Conservation (phyloP, 176 grass and related monocot genomes). For the Oryza glumipatula region DNA sequence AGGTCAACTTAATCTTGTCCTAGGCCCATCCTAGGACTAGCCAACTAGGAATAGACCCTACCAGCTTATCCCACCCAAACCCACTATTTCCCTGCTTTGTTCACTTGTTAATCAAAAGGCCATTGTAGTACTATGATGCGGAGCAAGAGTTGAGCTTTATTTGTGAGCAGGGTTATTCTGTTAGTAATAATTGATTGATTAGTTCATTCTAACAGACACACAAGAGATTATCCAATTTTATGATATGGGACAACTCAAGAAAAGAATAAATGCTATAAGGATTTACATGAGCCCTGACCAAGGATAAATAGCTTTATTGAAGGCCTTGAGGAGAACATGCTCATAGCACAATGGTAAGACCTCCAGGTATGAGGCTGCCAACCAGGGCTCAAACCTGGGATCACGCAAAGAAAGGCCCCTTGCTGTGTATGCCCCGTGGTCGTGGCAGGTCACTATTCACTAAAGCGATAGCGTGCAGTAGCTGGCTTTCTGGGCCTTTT, state of each 20-base stretch:
- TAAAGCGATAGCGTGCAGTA: too few relatives aligned
- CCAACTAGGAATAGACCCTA: neutral
- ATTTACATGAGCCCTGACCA: constrained; percentile 28
- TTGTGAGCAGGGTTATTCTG: constrained; percentile 13
- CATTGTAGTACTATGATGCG: neutral
- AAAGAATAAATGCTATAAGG: neutral
- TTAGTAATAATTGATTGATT: neutral
- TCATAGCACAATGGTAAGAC: too few relatives aligned
- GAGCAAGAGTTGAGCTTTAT: neutral
- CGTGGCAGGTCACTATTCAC: too few relatives aligned
- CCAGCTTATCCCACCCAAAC: neutral
- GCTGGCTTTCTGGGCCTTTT: too few relatives aligned
- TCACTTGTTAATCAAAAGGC: neutral
- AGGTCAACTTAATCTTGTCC: too few relatives aligned
- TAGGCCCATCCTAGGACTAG: neutral
- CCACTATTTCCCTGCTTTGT: neutral
- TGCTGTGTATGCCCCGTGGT: too few relatives aligned
- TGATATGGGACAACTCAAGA: neutral
- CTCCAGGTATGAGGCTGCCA: too few relatives aligned
- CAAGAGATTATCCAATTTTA: neutral
- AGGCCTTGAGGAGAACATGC: too few relatives aligned
- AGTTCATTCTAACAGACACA: neutral
- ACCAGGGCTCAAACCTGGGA: too few relatives aligned
- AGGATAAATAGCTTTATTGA: neutral
- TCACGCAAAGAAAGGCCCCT: too few relatives aligned